phyloP scores from a whole-genome alignment of 148 eudicot species.

The Pharnaceum exiguum region DNA sequence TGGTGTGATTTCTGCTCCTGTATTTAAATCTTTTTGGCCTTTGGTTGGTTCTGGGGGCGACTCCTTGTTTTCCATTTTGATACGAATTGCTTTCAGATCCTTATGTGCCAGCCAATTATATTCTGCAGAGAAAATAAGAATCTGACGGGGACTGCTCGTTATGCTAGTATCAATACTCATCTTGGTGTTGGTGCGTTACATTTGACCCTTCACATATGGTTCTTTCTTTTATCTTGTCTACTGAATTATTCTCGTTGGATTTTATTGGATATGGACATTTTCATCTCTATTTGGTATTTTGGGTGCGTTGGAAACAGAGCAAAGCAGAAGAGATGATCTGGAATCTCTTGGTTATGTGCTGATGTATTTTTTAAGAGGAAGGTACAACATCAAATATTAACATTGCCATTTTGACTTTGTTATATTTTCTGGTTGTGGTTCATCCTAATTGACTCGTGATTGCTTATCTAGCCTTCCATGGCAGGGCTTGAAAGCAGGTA shows the following conservation, averaged over 20 bases:
- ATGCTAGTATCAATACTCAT: constrained; percentile 97
- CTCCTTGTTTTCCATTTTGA: no score
- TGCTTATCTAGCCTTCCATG: constrained; percentile 76
- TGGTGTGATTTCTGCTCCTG: no score
- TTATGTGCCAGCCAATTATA: background rate
- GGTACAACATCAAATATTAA: constrained; percentile 45
- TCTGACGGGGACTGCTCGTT: constrained; percentile 96
- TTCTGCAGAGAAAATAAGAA: constrained; percentile 86
- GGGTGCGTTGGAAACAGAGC: constrained; percentile 80
- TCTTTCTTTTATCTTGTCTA: background rate
- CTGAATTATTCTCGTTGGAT: background rate
- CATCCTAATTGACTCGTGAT: constrained; percentile 16
- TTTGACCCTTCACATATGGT: background rate
- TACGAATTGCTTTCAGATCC: no score
- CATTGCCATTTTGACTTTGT: background rate
- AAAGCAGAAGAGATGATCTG: constrained; percentile 97
- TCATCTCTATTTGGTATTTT: background rate
- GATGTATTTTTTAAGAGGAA: constrained; percentile 97
- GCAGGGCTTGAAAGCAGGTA: constrained; percentile 98
- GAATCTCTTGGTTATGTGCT: constrained; percentile 98
- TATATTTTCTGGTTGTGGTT: background rate
- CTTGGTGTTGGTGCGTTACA: constrained; percentile 84
- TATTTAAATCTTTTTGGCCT: no score
- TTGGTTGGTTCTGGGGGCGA: no score
- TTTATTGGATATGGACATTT: background rate